Conservation (phyloP, 2,329 filamentous ascomycete genomes). For the Colletotrichum scovillei region DNA sequence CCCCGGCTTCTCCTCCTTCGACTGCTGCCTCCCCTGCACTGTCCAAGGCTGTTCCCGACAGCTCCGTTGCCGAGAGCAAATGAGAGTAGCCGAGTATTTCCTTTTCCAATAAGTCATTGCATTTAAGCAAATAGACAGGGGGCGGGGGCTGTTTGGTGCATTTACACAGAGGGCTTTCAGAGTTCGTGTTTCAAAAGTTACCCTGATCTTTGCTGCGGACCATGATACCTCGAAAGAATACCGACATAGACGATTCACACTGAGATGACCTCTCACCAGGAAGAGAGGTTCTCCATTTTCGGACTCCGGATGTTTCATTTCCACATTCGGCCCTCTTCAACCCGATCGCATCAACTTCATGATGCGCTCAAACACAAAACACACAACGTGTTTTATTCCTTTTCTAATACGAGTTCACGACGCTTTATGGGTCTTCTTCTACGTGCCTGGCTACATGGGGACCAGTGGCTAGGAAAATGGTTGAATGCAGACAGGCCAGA, state of each 20-base stretch:
- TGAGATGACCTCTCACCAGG: slow-evolving; percentile 47
- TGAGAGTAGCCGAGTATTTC: slow-evolving; percentile 39
- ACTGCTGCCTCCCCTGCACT: slow-evolving; percentile 74
- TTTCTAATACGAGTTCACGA: slow-evolving; percentile 37
- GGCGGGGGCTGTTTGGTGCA: slow-evolving; percentile 58
- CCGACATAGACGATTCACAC: slow-evolving; percentile 56
- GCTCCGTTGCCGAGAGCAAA: slow-evolving; percentile 57
- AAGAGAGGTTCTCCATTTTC: slow-evolving; percentile 41
- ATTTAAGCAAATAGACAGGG: slow-evolving; percentile 64
- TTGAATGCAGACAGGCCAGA: slow-evolving; percentile 15
- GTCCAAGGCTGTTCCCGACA: slow-evolving; percentile 70
- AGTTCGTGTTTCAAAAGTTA: slow-evolving; percentile 61
- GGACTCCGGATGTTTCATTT: slow-evolving; percentile 44
- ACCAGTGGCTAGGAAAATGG: slow-evolving; percentile 4
- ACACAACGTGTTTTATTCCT: slow-evolving; percentile 28
- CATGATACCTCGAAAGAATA: slow-evolving; percentile 59
- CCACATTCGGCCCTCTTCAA: slow-evolving; percentile 42
- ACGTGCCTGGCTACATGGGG: slow-evolving; percentile 23
- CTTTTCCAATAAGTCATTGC: slow-evolving; percentile 48
- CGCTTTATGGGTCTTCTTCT: slow-evolving; percentile 31
- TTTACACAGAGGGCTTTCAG: slow-evolving; percentile 58
- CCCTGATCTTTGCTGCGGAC: slow-evolving; percentile 53
- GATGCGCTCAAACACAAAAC: slow-evolving; percentile 17
- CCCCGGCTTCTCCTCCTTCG: slow-evolving; percentile 77
- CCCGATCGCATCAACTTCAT: slow-evolving; percentile 7